Base-by-base conservation (phyloP, 495 filamentous ascomycete genomes). In the Clavariopsis aquatica region DNA sequence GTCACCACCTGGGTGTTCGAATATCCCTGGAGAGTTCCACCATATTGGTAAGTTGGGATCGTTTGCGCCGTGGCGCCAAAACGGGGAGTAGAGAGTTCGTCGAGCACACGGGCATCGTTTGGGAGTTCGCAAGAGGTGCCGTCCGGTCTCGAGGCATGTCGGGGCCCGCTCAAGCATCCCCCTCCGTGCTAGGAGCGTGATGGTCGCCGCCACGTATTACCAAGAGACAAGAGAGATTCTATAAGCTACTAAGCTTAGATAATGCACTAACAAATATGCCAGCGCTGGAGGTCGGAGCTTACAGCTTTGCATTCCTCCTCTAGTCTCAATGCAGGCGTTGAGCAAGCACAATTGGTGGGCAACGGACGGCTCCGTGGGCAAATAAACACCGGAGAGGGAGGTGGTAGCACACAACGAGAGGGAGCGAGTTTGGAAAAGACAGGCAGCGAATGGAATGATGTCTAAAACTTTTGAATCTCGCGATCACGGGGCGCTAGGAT, bases 141-240 rank as follows among this genome's bases (percentile, higher is more conserved):
- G 69, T 55, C 69, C 65, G 45, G 65, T 36, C 62, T 71, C 69
- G 65, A 71, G 69, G 49, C 69, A 71, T 71, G 65, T 57, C 57
- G 69, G 64, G 61, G 69, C 65, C 31, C 69, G 69, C 65, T 71
- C 69, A 26, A 71, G 61, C 69, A 71, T 71, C 34, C 61, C 60
- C 64, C 57, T 13, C 55, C 19, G 54, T n/a, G 46, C 43, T 49
- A 19, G 31, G 43, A 46, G 36, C 28, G 57, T 31, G 55, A 38
- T 22, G 47, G 10, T 20, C 19, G 52, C 53, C 64, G 52, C 64
- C 52, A 34, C 36, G 23, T 52, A 67, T 67, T 67, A 67, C 57
- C 64, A 53, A 28, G 45, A 9, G 22, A 1, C 22, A 52, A 27
- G 4, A 41, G 23, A 29, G n/a, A 3, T 22, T 51, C 27, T 38